Percentiles rank a stretch among this genome's conserved stretches.
These are phyloP conservation scores for Ampelocalamus luodianensis DNA, from an alignment of 176 grass and related monocot species.

Conservation along the genomic window DNA sequence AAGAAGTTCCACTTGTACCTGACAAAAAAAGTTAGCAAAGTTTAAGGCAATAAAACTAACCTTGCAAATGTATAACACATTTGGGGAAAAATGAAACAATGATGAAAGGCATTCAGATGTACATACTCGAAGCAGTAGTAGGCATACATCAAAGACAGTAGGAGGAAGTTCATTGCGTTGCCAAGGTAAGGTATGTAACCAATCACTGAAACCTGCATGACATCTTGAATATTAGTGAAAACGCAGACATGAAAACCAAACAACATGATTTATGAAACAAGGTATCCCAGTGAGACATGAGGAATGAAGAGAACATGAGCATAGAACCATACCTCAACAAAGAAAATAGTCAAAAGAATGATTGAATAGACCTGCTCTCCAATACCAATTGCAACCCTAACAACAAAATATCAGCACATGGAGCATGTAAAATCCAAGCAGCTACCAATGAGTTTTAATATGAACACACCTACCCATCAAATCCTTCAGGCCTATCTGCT, in stretches of 20 bases:
- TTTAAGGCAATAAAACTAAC: conserved; percentile 18
- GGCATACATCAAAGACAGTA: conserved; percentile 95
- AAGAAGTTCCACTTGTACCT: conserved; percentile 99
- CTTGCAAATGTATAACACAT: conserved; percentile 1
- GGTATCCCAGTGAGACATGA: conserved; percentile 8
- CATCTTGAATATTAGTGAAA: conserved; percentile 35
- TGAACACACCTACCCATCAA: conserved; percentile 73
- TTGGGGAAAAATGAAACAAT: conserved; percentile 16
- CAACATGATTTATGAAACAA: conserved; percentile 9
- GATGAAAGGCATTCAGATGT: conserved; percentile 7
- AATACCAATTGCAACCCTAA: conserved; percentile 81
- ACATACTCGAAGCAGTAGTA: conserved; percentile 99
- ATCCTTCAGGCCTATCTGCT: conserved; percentile 61
- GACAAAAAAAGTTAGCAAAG: conserved; percentile 37
- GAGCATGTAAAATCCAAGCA: conserved; percentile 32
- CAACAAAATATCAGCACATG: conserved; percentile 40
- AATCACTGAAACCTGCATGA: conserved; percentile 71
- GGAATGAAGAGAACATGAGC: not conserved
- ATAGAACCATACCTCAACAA: conserved; percentile 83
- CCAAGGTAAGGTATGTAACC: conserved; percentile 90
- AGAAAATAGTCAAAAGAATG: conserved; percentile 86
- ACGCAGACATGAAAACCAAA: conserved; percentile 22
- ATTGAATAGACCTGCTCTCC: conserved; percentile 91
- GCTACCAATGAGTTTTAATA: not conserved
- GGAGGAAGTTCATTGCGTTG: conserved; percentile 77